phyloP scores from a whole-genome alignment of 1,284 basidiomycete species.

The Malassezia arunalokei region DNA sequence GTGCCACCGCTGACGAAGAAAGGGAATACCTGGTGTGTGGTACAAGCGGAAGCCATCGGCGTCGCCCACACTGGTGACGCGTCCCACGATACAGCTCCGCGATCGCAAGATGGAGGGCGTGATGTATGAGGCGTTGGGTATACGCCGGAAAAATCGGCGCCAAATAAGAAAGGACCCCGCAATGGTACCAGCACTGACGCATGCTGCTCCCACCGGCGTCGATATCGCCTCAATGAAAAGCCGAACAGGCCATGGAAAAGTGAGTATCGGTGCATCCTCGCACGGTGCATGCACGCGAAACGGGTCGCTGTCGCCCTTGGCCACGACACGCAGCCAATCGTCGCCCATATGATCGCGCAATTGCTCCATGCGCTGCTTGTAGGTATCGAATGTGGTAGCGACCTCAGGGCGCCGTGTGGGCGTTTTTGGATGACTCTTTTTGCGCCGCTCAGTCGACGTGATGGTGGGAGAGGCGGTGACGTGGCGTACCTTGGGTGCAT shows the following conservation, averaged over 20 bases:
- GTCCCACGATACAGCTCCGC: slow-evolving; percentile 33
- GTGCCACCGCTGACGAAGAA: slow-evolving; percentile 23
- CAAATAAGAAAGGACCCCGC: slow-evolving; percentile 16
- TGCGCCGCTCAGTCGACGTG: background rate
- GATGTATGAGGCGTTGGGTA: slow-evolving; percentile 32
- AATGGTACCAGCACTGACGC: background rate
- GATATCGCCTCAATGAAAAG: background rate
- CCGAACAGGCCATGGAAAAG: background rate
- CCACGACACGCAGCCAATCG: slow-evolving; percentile 36
- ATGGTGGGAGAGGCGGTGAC: background rate
- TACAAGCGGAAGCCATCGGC: slow-evolving; percentile 44
- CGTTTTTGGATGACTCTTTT: background rate
- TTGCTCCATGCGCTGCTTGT: slow-evolving; percentile 33
- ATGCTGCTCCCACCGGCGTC: slow-evolving; percentile 8
- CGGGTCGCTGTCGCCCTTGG: slow-evolving; percentile 2
- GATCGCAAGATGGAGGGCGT: slow-evolving; percentile 33
- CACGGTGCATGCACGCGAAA: slow-evolving; percentile 10
- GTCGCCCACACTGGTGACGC: slow-evolving; percentile 37
- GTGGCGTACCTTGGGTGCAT: slow-evolving; percentile 7
- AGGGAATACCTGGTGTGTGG: slow-evolving; percentile 35
- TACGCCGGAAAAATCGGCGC: slow-evolving; percentile 41
- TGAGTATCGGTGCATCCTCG: background rate
- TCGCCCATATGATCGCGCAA: slow-evolving; percentile 39
- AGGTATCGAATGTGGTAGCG: slow-evolving; percentile 1
- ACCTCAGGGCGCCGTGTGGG: background rate